phyloP scores from a whole-genome alignment of 2,329 filamentous ascomycete species.

The Alternaria viburni region DNA sequence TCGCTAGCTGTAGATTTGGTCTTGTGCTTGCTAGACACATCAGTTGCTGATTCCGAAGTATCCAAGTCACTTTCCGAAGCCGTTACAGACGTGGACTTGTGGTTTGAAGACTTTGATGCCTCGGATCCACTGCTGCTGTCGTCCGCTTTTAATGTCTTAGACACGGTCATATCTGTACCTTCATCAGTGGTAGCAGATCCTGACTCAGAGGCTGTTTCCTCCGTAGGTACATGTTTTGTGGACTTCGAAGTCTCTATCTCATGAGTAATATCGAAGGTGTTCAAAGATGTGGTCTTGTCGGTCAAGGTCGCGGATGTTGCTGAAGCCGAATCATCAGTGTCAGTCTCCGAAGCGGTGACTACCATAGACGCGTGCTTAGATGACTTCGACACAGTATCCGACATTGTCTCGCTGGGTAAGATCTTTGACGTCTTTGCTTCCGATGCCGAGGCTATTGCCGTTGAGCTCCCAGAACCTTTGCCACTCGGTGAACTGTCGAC shows the following conservation, averaged over 20 bases:
- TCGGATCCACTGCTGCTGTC: not conserved
- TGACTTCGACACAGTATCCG: not conserved
- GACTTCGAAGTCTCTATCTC: not conserved
- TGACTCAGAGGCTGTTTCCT: rapidly evolving
- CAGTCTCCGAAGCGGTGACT: not conserved
- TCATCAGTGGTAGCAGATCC: not conserved
- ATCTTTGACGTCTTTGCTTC: not conserved
- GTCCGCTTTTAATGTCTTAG: not conserved
- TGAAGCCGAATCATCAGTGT: not conserved
- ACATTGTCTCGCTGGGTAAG: not conserved
- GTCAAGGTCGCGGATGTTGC: not conserved
- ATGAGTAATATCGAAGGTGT: not conserved
- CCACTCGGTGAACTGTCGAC: not conserved
- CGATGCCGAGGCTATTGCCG: not conserved
- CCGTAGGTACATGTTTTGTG: rapidly evolving
- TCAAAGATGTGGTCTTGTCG: no score
- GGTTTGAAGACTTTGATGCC: not conserved
- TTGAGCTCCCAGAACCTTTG: rapidly evolving
- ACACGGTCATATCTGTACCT: not conserved
- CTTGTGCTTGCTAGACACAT: not conserved
- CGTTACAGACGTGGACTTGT: no score
- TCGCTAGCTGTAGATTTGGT: not conserved
- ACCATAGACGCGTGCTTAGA: not conserved
- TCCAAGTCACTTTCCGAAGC: not conserved
- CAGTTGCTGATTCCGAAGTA: not conserved